Evolutionary conservation across 116 monocot genomes (phyloP).

Genomic region (Thalassia testudinum): DNA sequence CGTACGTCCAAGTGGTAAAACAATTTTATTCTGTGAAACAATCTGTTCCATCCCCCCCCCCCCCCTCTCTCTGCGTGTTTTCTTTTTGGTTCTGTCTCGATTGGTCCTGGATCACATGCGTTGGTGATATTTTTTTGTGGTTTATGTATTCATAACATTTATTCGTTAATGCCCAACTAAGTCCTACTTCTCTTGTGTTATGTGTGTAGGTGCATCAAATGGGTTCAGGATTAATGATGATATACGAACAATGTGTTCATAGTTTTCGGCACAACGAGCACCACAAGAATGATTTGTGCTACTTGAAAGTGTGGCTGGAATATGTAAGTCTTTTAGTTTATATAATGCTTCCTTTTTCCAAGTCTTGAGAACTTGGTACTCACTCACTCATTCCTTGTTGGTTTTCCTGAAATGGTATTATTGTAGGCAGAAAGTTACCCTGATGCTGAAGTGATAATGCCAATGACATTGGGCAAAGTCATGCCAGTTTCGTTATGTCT

Average conservation of each 20-base stretch:
- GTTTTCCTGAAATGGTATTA: background rate
- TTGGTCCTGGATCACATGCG: no score
- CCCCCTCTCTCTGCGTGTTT: no score
- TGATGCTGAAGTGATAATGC: conserved; percentile 83
- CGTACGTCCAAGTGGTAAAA: no score
- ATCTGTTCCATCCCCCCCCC: no score
- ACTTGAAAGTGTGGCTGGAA: conserved; percentile 96
- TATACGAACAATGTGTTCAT: conserved; percentile 92
- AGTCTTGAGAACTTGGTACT: background rate
- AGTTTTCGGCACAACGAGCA: conserved; percentile 75
- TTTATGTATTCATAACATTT: no score
- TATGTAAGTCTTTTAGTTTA: conserved; percentile 40
- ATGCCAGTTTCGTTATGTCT: conserved; percentile 42
- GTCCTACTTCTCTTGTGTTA: no score
- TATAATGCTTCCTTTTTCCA: background rate
- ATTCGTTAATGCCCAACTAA: no score
- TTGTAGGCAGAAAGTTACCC: conserved; percentile 59
- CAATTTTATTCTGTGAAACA: no score
- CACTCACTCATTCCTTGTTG: background rate
- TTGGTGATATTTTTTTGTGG: no score
- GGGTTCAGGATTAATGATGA: conserved; percentile 88
- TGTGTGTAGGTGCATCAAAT: conserved; percentile 71
- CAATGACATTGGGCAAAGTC: conserved; percentile 65
- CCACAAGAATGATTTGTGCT: conserved; percentile 78
- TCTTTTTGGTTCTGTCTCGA: no score